Conservation (phyloP, 495 filamentous ascomycete species). For the Penicillium herquei region DNA sequence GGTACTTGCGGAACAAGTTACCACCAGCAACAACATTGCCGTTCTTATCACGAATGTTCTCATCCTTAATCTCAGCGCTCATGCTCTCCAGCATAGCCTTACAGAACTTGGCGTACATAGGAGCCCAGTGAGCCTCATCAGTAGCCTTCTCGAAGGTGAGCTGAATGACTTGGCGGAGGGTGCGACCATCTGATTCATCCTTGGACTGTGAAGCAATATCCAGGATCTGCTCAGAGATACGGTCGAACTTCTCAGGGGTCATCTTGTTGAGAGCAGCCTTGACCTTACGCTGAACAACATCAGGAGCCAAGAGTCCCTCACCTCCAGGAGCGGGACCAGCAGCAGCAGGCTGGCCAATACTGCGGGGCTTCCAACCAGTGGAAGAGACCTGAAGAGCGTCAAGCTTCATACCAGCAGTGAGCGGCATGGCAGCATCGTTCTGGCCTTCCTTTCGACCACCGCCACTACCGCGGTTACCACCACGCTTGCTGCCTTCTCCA, state of each 20-base stretch:
- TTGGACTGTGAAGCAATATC: constrained; percentile 92
- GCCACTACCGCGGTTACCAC: constrained; percentile 48
- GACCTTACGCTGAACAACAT: constrained; percentile 96
- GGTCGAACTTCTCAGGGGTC: constrained; percentile 98
- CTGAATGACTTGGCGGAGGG: constrained; percentile 95
- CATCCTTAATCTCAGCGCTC: constrained; percentile 93
- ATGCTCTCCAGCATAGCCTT: constrained; percentile 94
- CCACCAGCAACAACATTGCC: constrained; percentile 88
- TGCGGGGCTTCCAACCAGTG: constrained; percentile 88
- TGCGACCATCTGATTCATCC: constrained; percentile 90
- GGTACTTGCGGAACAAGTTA: constrained; percentile 94
- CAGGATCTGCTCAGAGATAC: constrained; percentile 89
- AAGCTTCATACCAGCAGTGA: constrained; percentile 75
- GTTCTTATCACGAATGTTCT: constrained; percentile 82
- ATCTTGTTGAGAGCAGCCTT: constrained; percentile 99
- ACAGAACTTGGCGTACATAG: constrained; percentile 99
- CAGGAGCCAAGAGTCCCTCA: constrained; percentile 70
- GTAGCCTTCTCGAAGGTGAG: constrained; percentile 99
- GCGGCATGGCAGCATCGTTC: constrained; percentile 78
- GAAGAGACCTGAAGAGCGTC: constrained; percentile 70
- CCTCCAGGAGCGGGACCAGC: constrained; percentile 54
- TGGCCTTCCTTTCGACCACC: constrained; percentile 57
- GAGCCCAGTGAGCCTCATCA: constrained; percentile 97
- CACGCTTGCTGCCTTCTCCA: constrained; percentile 43
- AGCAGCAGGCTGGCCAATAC: constrained; percentile 51